These are phyloP conservation scores for Candida krabiensis DNA, from an alignment of 805 yeast genomes.

Conservation along the genomic window DNA sequence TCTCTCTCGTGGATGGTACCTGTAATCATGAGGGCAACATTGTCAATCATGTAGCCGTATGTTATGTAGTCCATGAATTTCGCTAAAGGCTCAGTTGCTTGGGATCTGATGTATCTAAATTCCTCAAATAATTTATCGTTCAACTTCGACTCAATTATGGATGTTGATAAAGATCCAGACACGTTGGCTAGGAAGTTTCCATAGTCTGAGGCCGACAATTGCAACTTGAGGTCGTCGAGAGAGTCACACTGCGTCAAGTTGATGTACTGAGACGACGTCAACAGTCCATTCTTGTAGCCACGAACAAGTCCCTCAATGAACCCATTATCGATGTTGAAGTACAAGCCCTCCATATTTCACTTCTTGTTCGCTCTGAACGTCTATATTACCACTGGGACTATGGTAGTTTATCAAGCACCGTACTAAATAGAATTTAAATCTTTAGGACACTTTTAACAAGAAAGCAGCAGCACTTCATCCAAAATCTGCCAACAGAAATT, in stretches of 20 bases:
- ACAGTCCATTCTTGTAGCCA: conserved; percentile 85
- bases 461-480: no score
- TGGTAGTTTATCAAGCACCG: no score
- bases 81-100: conserved; percentile 76
- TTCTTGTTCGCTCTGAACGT: no score
- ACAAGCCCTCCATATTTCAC: conserved; percentile 94
- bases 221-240: conserved; percentile 90
- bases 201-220: conserved; percentile 93
- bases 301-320: conserved; percentile 93
- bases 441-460: no score
- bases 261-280: conserved; percentile 77
- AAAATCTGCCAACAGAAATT: no score
- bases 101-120: conserved; percentile 81
- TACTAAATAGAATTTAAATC: no score
- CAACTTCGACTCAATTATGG: conserved; percentile 80
- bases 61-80: conserved; percentile 89
- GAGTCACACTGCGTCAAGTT: conserved; percentile 96
- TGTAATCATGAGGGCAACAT: conserved; percentile 91
- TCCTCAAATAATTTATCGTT: conserved; percentile 74
- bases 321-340: conserved; percentile 86
- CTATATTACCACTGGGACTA: background rate
- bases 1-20: conserved; percentile 97
- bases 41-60: conserved; percentile 98
- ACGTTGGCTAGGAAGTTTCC: conserved; percentile 85
- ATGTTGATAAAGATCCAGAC: conserved; percentile 80